These are phyloP conservation scores for Apostasia shenzhenica DNA, from an alignment of 106 monocot species.

Conservation along the genomic window DNA sequence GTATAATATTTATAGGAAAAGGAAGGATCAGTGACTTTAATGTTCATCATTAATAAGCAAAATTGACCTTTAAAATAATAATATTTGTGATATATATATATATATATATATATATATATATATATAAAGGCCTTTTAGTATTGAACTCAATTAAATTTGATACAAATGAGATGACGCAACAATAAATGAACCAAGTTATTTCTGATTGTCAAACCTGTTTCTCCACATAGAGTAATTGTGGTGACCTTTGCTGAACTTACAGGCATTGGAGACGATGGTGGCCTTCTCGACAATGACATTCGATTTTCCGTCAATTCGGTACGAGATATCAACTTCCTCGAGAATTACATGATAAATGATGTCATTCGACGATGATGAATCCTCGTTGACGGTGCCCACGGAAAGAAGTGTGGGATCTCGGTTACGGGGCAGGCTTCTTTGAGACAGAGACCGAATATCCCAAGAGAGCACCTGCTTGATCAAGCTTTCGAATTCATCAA, in stretches of 20 bases:
- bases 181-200: too few species aligned
- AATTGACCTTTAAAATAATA: too few species aligned
- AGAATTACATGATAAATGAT: constrained; percentile 63
- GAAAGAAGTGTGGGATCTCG: constrained; percentile 1
- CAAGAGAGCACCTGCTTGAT: constrained; percentile 77
- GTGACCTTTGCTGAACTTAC: neutral
- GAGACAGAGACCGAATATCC: constrained; percentile 87
- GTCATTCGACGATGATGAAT: neutral
- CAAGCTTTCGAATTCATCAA: constrained; percentile 50
- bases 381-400: neutral
- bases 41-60: too few species aligned
- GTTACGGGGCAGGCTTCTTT: constrained; percentile 46
- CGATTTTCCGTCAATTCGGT: constrained; percentile 43
- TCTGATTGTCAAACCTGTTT: constrained; percentile 10
- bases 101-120: too few species aligned
- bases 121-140: too few species aligned
- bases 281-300: constrained; percentile 62
- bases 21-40: too few species aligned
- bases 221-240: constrained; percentile 14
- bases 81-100: too few species aligned
- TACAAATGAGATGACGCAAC: too few species aligned
- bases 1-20: too few species aligned
- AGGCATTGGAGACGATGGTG: constrained; percentile 11
- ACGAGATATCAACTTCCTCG: constrained; percentile 74
- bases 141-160: too few species aligned